Conservation (phyloP, 257 asterid species). For the Solanum tacnaense region DNA sequence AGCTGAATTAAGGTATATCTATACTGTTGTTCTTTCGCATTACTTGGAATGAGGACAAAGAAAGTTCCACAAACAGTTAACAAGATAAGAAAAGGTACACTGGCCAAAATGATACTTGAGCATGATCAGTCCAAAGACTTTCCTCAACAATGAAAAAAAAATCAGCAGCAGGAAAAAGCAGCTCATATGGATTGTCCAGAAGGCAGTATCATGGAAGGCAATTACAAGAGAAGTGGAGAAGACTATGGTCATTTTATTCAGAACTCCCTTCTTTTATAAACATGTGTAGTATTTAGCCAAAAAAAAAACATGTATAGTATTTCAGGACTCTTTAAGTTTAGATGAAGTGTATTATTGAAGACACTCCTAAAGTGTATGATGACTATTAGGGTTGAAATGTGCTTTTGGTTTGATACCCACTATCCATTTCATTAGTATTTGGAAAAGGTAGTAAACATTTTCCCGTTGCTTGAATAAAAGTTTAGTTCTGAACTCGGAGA, state of each 20-base stretch:
- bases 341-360: background rate
- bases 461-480: background rate
- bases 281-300: background rate
- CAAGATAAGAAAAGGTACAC: background rate
- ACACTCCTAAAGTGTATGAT: background rate
- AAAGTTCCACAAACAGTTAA: background rate
- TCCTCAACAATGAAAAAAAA: background rate
- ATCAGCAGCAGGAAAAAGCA: background rate
- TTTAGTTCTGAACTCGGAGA: background rate
- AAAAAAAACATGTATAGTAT: background rate
- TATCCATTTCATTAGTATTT: background rate
- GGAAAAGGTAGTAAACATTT: background rate
- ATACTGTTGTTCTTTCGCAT: background rate
- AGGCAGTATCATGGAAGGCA: background rate
- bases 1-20: background rate
- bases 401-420: background rate
- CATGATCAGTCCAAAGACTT: background rate
- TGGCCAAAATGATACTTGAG: background rate
- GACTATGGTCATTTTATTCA: background rate
- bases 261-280: background rate
- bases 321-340: background rate
- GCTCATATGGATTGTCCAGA: background rate
- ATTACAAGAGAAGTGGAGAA: background rate
- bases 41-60: background rate
- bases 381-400: background rate